These are phyloP conservation scores for Metschnikowia picachoensis DNA, from an alignment of 805 yeast genomes.

Conservation along the genomic window DNA sequence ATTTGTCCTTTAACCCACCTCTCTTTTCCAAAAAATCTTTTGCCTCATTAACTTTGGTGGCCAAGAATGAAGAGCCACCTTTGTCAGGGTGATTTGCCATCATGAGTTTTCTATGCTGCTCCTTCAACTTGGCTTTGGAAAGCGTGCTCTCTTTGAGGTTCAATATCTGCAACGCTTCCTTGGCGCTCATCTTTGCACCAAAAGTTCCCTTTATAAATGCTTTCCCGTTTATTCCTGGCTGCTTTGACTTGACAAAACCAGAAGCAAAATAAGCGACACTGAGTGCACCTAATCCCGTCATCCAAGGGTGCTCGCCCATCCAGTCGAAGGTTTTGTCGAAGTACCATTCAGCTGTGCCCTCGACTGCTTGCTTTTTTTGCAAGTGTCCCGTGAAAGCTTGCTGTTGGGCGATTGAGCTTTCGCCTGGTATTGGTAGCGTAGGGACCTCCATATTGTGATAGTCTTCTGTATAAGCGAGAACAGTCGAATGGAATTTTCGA, in stretches of 20 bases:
- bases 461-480: background rate
- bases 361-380: conserved; percentile 38
- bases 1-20: conserved; percentile 46
- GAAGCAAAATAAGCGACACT: conserved; percentile 61
- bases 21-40: conserved; percentile 76
- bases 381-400: conserved; percentile 36
- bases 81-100: conserved; percentile 89
- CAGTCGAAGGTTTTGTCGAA: conserved; percentile 57
- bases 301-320: conserved; percentile 72
- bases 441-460: conserved; percentile 48
- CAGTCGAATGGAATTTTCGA: too few relatives aligned
- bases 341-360: conserved; percentile 54
- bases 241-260: conserved; percentile 61
- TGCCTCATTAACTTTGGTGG: conserved; percentile 91
- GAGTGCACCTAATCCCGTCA: conserved; percentile 67
- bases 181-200: conserved; percentile 84
- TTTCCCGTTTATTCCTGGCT: conserved; percentile 63
- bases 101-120: conserved; percentile 80
- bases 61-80: conserved; percentile 87
- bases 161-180: conserved; percentile 83
- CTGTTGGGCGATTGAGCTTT: conserved; percentile 21
- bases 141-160: conserved; percentile 66
- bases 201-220: conserved; percentile 84
- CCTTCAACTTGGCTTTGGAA: conserved; percentile 63
- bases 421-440: conserved; percentile 55